Evolutionary conservation across 768 basidiomycete species (phyloP).

Genomic region (Boletus subcaerulescens): DNA sequence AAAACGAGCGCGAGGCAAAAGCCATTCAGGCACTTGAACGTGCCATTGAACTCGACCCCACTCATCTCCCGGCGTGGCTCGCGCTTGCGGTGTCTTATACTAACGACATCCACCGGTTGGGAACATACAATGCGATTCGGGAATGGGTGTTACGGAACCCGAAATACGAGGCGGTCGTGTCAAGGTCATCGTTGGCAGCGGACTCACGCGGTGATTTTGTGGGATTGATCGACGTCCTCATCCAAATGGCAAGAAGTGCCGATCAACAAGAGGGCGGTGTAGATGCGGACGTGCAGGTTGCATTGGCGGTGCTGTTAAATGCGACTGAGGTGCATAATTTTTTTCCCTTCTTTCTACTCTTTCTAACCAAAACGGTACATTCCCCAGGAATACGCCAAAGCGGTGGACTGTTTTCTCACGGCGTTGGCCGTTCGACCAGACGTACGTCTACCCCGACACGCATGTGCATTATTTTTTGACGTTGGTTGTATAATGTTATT

Average conservation of each 20-base stretch:
- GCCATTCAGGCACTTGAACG: conserved; percentile 83
- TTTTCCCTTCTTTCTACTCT: background rate
- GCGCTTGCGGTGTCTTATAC: conserved; percentile 89
- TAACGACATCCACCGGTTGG: conserved; percentile 76
- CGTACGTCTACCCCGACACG: conserved; percentile 40
- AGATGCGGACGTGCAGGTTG: conserved; percentile 95
- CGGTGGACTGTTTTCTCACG: conserved; percentile 89
- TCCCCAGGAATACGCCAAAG: conserved; percentile 80
- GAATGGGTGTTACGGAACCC: conserved; percentile 73
- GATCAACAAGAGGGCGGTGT: conserved; percentile 51
- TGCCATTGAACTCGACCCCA: conserved; percentile 77
- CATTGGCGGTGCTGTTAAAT: conserved; percentile 89
- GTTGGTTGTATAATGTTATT: background rate
- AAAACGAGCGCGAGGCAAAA: conserved; percentile 91
- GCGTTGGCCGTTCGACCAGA: conserved; percentile 87
- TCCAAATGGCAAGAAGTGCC: conserved; percentile 66
- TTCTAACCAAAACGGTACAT: background rate
- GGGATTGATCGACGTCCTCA: conserved; percentile 70
- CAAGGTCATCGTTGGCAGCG: conserved; percentile 30
- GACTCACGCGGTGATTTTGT: conserved; percentile 35
- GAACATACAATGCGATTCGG: conserved; percentile 77
- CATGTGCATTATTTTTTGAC: background rate
- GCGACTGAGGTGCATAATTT: conserved; percentile 70
- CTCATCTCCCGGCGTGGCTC: conserved; percentile 78
- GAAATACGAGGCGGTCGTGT: conserved; percentile 48